A percentile compares a stretch with the other conserved stretches of the same genome.
phyloP scores from a whole-genome alignment of 2,329 filamentous ascomycete species.

The Pseudogymnoascus sp. region DNA sequence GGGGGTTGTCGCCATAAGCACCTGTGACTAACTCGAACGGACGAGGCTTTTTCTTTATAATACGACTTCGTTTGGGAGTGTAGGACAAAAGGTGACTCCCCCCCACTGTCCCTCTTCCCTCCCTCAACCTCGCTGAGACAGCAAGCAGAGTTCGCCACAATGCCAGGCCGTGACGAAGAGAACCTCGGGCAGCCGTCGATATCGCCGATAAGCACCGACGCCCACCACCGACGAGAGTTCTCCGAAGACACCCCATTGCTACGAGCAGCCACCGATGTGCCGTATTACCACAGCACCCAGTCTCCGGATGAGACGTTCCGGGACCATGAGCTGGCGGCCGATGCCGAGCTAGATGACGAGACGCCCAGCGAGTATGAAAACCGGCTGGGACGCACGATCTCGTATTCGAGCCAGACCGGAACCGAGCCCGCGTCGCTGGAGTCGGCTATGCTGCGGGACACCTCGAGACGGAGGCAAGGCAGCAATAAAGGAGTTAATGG shows the following conservation, averaged over 20 bases:
- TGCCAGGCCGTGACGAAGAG: neutral
- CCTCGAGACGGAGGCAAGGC: conserved; percentile 15
- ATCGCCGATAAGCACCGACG: neutral
- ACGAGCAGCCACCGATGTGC: conserved; percentile 8
- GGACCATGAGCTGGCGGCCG: conserved; percentile 11
- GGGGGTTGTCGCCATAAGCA: neutral
- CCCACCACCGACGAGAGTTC: neutral
- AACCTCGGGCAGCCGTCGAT: neutral
- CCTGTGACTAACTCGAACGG: neutral
- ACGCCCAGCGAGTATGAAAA: neutral
- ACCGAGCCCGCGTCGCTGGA: conserved; percentile 24
- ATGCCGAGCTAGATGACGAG: conserved; percentile 17
- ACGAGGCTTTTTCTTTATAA: neutral
- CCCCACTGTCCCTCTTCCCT: neutral
- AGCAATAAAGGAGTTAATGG: conserved; percentile 9
- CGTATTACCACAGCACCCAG: conserved; percentile 6
- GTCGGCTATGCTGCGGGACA: conserved; percentile 23
- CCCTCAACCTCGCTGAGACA: neutral
- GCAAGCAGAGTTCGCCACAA: neutral
- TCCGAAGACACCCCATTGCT: conserved; percentile 7
- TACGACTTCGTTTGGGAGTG: neutral
- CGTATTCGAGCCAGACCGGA: conserved; percentile 22
- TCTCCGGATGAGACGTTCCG: conserved; percentile 10
- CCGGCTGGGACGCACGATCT: conserved; percentile 15
- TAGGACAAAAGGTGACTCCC: neutral